phyloP scores from a whole-genome alignment of 345 rosid species.

The Erysimum cheiranthoides region DNA sequence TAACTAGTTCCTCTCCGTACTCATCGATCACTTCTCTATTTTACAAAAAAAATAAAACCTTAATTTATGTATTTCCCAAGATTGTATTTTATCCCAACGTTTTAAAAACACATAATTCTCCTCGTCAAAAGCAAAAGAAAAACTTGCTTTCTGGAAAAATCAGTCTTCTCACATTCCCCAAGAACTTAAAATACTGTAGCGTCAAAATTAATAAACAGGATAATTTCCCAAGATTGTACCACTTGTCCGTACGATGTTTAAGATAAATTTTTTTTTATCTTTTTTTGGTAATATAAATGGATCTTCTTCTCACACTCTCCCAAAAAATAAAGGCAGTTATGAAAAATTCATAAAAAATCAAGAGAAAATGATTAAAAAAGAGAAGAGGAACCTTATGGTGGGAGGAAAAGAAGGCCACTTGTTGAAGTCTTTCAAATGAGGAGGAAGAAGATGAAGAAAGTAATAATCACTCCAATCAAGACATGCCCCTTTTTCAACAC shows the following conservation, averaged over 20 bases:
- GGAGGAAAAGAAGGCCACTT: slow-evolving; percentile 86
- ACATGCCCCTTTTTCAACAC: slow-evolving; percentile 80
- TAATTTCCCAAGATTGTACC: neutral
- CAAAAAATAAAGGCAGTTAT: neutral
- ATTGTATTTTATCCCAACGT: slow-evolving; percentile 12
- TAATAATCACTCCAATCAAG: slow-evolving; percentile 98
- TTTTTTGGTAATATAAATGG: slow-evolving; percentile 2
- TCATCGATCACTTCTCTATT: slow-evolving; percentile 75
- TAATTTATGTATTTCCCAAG: neutral
- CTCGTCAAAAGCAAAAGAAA: neutral
- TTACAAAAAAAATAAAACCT: neutral
- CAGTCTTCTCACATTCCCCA: slow-evolving; percentile 5
- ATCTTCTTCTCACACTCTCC: neutral
- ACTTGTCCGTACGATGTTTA: neutral
- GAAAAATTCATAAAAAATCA: neutral
- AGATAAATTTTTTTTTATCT: neutral
- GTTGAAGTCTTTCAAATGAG: slow-evolving; percentile 55
- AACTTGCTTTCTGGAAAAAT: neutral
- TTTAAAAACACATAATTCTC: neutral
- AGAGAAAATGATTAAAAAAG: neutral
- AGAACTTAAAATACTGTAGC: neutral
- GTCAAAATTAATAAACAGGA: neutral
- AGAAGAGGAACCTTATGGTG: slow-evolving; percentile 60
- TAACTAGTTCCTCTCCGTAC: slow-evolving; percentile 67
- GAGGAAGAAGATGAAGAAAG: slow-evolving; percentile 76